These are phyloP conservation scores for Parietaria judaica DNA, from an alignment of 306 rosid species.

Conservation along the genomic window DNA sequence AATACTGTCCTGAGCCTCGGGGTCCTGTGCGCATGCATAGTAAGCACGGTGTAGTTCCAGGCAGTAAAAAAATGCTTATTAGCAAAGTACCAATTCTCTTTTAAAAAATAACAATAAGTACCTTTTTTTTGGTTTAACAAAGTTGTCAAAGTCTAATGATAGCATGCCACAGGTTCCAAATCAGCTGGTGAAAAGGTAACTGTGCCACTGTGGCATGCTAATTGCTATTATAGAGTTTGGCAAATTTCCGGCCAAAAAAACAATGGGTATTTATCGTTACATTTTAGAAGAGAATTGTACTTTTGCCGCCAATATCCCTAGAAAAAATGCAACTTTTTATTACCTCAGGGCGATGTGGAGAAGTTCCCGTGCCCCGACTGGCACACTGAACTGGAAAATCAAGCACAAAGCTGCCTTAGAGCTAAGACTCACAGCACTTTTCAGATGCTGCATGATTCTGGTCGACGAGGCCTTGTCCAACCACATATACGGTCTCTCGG, in stretches of 20 bases:
- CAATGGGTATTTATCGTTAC: too few relatives aligned
- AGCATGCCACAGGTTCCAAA: too few relatives aligned
- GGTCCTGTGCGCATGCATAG: conserved; percentile 6
- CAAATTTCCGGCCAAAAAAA: too few relatives aligned
- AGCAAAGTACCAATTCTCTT: neutral
- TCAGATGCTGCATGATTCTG: conserved; percentile 9
- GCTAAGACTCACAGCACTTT: conserved; percentile 11
- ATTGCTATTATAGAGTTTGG: too few relatives aligned
- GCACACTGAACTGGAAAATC: conserved; percentile 8
- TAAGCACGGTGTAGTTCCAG: neutral
- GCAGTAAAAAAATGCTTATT: neutral
- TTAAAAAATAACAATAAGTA: neutral
- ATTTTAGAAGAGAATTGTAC: too few relatives aligned
- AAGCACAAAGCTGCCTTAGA: conserved; percentile 12
- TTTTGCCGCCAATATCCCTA: too few relatives aligned
- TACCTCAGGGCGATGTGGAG: conserved; percentile 2
- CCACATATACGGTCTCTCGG: neutral
- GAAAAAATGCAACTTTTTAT: neutral
- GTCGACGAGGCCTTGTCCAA: neutral
- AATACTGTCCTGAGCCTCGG: conserved; percentile 23
- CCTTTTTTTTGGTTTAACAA: neutral
- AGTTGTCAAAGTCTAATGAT: neutral
- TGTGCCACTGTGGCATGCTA: too few relatives aligned
- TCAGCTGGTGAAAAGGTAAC: too few relatives aligned
- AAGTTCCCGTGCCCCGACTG: neutral